Evolutionary conservation across 768 basidiomycete genomes (phyloP), one percentile per base, ranked within the genome.

Genomic region (Termitomyces sp.): DNA sequence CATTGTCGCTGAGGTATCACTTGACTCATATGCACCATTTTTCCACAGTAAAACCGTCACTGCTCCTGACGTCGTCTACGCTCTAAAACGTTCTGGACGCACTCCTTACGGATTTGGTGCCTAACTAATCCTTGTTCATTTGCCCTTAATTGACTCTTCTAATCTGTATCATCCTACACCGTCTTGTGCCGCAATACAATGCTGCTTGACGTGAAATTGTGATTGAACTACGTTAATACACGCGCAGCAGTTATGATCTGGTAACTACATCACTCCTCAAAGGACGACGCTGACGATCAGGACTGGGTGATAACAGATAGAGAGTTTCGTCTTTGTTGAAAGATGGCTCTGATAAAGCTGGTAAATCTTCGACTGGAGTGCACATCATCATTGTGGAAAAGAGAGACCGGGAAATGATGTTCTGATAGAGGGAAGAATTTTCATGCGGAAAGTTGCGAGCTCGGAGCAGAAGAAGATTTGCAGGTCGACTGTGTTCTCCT

Each of bases 51-150:
- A 88, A 82, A 91, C 89, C 37, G 91, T 93, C 61, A 94, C 91
- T 41, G 90, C 91, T 27, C 87, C 93, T 67, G 91, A 94, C 68
- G 91, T 88, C 59, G 86, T 88, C 27, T 88, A 88, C 59, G 86
- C 86, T 27, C 80, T 88, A 66, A 88, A 88, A 76, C 83, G 86
- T 55, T 86, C 85, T 8, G 86, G 86, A 16, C 84, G 89, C 64
- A 92, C 89, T 55, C 82, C 92, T 47, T 92, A 91, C 70, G 90
- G 89, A 75, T 89, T 91, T 76, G 88, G 88, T 75, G 87, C 86
- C 63, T 89, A 78, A 76, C 13, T 27, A 11, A 30, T 44, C 27
- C 5, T n/a, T 42, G 24, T 30, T 18, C 24, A n/a, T 22, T 13
- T 22, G 15, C 15, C 34, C 12, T 30, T 6, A 39, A 27, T 27